Evolutionary conservation across 2,329 filamentous ascomycete species (phyloP), one percentile per base, ranked within the genome.

Genomic region (Ophiocordyceps camponoti-floridani): DNA sequence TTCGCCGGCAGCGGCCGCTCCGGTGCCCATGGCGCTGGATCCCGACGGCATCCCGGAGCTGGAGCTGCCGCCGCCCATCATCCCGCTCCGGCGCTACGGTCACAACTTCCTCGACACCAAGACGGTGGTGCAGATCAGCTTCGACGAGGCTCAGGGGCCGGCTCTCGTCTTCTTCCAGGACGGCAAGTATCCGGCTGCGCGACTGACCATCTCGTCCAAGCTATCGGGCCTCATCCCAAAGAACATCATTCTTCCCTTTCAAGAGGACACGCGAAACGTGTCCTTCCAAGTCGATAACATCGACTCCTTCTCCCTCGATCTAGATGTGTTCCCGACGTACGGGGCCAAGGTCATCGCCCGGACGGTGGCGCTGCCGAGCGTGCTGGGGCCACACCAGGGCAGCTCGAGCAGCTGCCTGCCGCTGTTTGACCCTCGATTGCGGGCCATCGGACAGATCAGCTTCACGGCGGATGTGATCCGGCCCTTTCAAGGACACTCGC

Each of bases 101-200:
- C 91, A 98, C 66, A 98, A 96, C 62, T 98, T 98, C 69, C 71
- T 98, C 33, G 91, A 98, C 57, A 94, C 86, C 28, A 98, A 96
- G 66, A 94, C 88, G 0, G 93, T 95, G 50, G 79, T 98, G 12
- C 85, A 95, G 55, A 82, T 98, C 50, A 85, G 75, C 53, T 96
- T 98, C 55, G 85, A 89, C 44, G 80, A 82, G 48, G 68, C 75
- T 26, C 78, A 80, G 48, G 76, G 91, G 43, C 73, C 73, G 46
- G 84, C 91, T 0, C 79, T 98, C 44, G 66, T 84, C n/a, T 98
- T 98, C 64, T 95, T 96, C 65, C 89, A 95, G 57, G 84, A 94
- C 53, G 87, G 85, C 57, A 94, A 95, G 59, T 94, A 98, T 55
- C 91, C 91, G 16, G 91, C 91, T 18, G 86, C 91, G 44, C 81